These are phyloP conservation scores for Cyamopsis tetragonoloba DNA, from an alignment of 306 rosid species.

Conservation along the genomic window DNA sequence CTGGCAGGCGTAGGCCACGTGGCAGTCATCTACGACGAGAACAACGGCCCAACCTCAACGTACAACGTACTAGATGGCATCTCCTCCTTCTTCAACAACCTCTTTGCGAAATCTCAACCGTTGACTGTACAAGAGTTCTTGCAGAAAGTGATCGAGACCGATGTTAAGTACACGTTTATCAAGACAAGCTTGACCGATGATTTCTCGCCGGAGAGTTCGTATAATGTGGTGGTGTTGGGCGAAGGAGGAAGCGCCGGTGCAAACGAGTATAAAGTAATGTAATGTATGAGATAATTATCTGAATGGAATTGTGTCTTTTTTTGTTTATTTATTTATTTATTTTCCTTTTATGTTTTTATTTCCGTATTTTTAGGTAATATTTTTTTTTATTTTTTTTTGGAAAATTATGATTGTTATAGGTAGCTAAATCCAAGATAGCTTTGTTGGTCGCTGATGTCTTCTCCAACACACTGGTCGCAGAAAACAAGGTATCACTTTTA, in stretches of 20 bases:
- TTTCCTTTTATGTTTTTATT: conserved; percentile 11
- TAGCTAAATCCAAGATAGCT: conserved; percentile 77
- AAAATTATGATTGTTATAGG: conserved; percentile 40
- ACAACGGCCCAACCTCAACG: conserved; percentile 38
- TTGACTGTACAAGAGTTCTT: conserved; percentile 57
- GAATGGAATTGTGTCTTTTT: conserved; percentile 22
- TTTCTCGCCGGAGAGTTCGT: conserved; percentile 65
- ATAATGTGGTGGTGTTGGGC: conserved; percentile 70
- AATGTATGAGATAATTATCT: conserved; percentile 84
- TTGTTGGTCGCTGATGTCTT: conserved; percentile 79
- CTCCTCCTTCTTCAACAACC: conserved; percentile 72
- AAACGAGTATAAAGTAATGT: conserved; percentile 99
- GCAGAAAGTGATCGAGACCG: conserved; percentile 71
- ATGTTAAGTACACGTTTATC: conserved; percentile 72
- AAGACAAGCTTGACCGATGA: conserved; percentile 79
- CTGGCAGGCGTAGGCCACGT: conserved; percentile 88
- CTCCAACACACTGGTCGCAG: conserved; percentile 87
- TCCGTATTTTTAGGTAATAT: not conserved
- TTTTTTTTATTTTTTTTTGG: not conserved
- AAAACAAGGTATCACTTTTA: conserved; percentile 67
- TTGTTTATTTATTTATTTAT: too few species aligned
- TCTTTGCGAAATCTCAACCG: conserved; percentile 63
- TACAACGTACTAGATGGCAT: conserved; percentile 88
- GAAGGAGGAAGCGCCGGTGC: conserved; percentile 63
- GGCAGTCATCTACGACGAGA: conserved; percentile 68